These are phyloP conservation scores for Saposhnikovia divaricata DNA, from an alignment of 129 eudicot species.

Conservation along the genomic window DNA sequence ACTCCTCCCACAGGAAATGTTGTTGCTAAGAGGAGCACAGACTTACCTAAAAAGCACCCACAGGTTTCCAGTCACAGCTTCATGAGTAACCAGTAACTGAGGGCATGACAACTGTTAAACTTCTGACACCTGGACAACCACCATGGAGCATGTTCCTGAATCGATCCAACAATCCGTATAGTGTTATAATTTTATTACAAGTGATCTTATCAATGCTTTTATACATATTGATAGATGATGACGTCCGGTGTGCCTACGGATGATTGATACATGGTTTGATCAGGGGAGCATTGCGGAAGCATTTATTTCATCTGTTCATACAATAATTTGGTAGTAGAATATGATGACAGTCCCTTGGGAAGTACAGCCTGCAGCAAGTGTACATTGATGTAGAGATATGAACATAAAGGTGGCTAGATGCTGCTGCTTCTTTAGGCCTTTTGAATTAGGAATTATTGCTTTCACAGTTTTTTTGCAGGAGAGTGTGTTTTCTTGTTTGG, in stretches of 20 bases:
- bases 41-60: slow-evolving; percentile 46
- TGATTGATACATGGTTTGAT: slow-evolving; percentile 15
- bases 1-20: slow-evolving; percentile 27
- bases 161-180: not conserved
- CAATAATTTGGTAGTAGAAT: slow-evolving; percentile 12
- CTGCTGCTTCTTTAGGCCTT: not conserved
- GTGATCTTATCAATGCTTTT: not conserved
- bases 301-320: not conserved
- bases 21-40: slow-evolving; percentile 25
- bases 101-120: not conserved
- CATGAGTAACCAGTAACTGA: slow-evolving; percentile 15
- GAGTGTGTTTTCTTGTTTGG: not conserved
- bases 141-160: not conserved
- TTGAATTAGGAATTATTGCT: not conserved
- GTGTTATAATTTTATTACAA: not conserved
- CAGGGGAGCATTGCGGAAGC: not conserved
- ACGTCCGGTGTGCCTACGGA: slow-evolving; percentile 7
- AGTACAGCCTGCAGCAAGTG: not conserved
- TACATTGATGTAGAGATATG: not conserved
- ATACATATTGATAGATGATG: slow-evolving; percentile 9
- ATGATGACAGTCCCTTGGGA: not conserved
- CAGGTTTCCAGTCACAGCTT: slow-evolving; percentile 24
- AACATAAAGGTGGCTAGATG: not conserved
- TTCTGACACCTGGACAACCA: slow-evolving; percentile 16
- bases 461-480: not conserved